These are phyloP conservation scores for Vanrija pseudolonga DNA, from an alignment of 1,284 basidiomycete species.

Conservation along the genomic window DNA sequence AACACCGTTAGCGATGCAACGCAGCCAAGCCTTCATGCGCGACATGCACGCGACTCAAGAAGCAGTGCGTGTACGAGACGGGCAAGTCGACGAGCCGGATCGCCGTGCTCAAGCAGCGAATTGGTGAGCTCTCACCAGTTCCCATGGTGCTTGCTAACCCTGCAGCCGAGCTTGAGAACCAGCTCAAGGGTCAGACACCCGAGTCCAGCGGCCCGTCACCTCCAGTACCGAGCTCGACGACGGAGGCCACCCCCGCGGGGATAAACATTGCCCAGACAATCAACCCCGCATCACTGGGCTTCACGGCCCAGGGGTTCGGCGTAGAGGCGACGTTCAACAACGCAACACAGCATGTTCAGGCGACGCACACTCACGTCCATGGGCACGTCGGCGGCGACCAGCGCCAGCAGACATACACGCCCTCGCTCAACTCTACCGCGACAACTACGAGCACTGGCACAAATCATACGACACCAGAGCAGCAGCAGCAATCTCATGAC, in stretches of 20 bases:
- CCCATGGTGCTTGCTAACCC: conserved; percentile 1
- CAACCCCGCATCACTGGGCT: conserved; percentile 3
- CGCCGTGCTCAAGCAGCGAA: conserved; percentile 26
- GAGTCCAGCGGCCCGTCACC: background rate
- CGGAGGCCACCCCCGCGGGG: background rate
- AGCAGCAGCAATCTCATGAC: background rate
- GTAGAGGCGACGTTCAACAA: background rate
- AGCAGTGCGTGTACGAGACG: conserved; percentile 29
- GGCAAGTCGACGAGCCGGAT: conserved; percentile 24
- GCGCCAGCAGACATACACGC: background rate
- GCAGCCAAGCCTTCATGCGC: conserved; percentile 28
- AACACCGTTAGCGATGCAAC: conserved; percentile 21
- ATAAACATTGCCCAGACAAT: conserved; percentile 5
- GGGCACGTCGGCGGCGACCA: background rate
- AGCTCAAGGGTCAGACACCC: conserved; percentile 9
- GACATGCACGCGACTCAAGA: conserved; percentile 24
- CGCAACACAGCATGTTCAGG: background rate
- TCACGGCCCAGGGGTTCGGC: background rate
- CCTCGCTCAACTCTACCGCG: too few relatives aligned
- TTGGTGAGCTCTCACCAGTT: conserved; percentile 11
- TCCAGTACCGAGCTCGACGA: too few relatives aligned
- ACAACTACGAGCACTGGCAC: background rate
- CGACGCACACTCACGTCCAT: background rate
- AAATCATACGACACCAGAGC: background rate
- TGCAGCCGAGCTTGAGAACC: conserved; percentile 16